Evolutionary conservation across 352 stramenopile genomes (phyloP).

Genomic region (Phytophthora constricta): DNA sequence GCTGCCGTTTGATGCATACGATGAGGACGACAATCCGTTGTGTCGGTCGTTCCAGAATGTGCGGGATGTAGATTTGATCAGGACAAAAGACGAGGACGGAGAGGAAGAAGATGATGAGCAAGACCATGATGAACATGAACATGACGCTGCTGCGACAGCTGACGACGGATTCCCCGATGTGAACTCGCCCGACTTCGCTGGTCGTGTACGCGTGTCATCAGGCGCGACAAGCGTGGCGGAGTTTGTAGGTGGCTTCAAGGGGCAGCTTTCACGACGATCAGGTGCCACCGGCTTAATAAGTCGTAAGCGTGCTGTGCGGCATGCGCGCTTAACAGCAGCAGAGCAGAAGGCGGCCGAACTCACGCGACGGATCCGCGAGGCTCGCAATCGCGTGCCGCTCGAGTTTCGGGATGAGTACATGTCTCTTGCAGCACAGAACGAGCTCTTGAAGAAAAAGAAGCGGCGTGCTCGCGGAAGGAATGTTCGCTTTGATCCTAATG

Average conservation of each 20-base stretch:
- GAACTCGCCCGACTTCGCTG: slow-evolving; percentile 31
- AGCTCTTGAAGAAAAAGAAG: slow-evolving; percentile 46
- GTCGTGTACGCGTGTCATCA: slow-evolving; percentile 47
- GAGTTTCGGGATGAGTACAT: slow-evolving; percentile 62
- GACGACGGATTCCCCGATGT: slow-evolving; percentile 30
- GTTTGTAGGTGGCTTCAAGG: slow-evolving; percentile 76
- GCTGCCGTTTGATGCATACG: slow-evolving; percentile 43
- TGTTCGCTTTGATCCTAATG: slow-evolving; percentile 53
- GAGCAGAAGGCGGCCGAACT: slow-evolving; percentile 54
- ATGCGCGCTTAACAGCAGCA: slow-evolving; percentile 48
- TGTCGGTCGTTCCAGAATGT: slow-evolving; percentile 63
- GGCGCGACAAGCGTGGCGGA: slow-evolving; percentile 57
- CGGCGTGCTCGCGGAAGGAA: slow-evolving; percentile 33
- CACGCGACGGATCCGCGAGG: slow-evolving; percentile 54
- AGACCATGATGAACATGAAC: slow-evolving; percentile 22
- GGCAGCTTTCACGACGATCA: slow-evolving; percentile 49
- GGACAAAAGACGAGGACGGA: slow-evolving; percentile 25
- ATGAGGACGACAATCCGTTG: slow-evolving; percentile 55
- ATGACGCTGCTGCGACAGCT: slow-evolving; percentile 13
- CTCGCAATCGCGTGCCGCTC: slow-evolving; percentile 56
- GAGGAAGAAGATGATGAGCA: slow-evolving; percentile 31
- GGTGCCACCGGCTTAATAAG: slow-evolving; percentile 47
- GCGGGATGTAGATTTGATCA: slow-evolving; percentile 52
- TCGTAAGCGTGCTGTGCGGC: slow-evolving; percentile 51
- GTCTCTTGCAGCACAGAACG: slow-evolving; percentile 35